Conservation (phyloP, 2,329 filamentous ascomycete genomes). For the Phyllachora maydis region DNA sequence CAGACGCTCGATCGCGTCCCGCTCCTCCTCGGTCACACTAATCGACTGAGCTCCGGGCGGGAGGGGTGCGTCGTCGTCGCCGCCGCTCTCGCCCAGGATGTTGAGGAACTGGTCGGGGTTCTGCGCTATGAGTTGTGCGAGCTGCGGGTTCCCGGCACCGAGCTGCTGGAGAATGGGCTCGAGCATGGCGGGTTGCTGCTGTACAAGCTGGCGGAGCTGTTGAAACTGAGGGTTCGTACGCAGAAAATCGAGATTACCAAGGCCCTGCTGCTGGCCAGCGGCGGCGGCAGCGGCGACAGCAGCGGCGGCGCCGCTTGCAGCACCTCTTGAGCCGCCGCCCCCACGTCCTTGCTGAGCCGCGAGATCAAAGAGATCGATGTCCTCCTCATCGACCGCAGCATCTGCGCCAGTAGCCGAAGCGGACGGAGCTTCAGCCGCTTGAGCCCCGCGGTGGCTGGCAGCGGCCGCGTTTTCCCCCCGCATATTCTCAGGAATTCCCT, state of each 20-base stretch:
- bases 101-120: slow-evolving; percentile 89
- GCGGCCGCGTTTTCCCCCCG: too few relatives aligned
- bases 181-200: slow-evolving; percentile 95
- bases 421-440: slow-evolving; percentile 11
- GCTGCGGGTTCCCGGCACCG: slow-evolving; percentile 80
- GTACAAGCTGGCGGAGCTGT: slow-evolving; percentile 88
- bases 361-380: slow-evolving; percentile 82
- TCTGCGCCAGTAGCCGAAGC: slow-evolving; percentile 20
- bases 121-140: slow-evolving; percentile 77
- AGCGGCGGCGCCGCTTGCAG: slow-evolving; percentile 21
- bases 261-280: slow-evolving; percentile 23
- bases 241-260: slow-evolving; percentile 78
- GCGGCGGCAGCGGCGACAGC: slow-evolving; percentile 27
- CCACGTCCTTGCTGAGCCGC: slow-evolving; percentile 56
- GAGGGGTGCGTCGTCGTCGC: slow-evolving; percentile 62
- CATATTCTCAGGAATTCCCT: slow-evolving; percentile 83
- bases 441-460: slow-evolving; percentile 25
- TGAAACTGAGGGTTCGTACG: slow-evolving; percentile 95
- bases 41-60: slow-evolving; percentile 82
- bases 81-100: slow-evolving; percentile 62
- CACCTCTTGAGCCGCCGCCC: slow-evolving; percentile 16
- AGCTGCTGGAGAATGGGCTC: slow-evolving; percentile 96
- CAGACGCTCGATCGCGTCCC: slow-evolving; percentile 88
- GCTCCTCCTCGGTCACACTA: slow-evolving; percentile 84
- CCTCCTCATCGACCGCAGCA: slow-evolving; percentile 28